Conservation (phyloP, 2,329 filamentous ascomycete species). For the Chalara sp. region DNA sequence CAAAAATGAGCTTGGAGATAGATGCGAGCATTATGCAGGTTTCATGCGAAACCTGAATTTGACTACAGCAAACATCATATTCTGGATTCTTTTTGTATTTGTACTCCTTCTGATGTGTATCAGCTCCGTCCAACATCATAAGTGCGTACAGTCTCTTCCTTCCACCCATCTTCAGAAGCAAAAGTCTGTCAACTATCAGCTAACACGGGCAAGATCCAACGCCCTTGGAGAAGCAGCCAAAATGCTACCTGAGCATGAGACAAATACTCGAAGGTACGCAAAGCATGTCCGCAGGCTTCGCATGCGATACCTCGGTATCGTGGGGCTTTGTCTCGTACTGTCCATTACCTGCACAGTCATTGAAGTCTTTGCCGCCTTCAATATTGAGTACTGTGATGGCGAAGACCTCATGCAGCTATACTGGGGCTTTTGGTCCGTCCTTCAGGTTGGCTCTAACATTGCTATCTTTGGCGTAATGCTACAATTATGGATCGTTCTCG, state of each 20-base stretch:
- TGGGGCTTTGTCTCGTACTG: constrained; percentile 28
- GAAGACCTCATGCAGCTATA: constrained; percentile 44
- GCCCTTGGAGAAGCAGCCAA: background rate
- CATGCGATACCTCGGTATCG: background rate
- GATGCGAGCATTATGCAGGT: constrained; percentile 32
- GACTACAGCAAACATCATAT: constrained; percentile 37
- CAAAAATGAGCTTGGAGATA: background rate
- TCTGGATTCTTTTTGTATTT: constrained; percentile 36
- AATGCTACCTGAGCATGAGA: background rate
- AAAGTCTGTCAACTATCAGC: background rate
- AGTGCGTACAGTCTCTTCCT: background rate
- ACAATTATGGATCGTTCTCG: constrained; percentile 19
- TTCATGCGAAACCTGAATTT: constrained; percentile 35
- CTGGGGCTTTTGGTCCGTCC: constrained; percentile 33
- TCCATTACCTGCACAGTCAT: constrained; percentile 39
- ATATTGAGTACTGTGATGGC: constrained; percentile 45
- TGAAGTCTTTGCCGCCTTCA: constrained; percentile 36
- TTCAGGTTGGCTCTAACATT: constrained; percentile 49
- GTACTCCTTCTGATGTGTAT: constrained; percentile 28
- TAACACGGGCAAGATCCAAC: background rate
- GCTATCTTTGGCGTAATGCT: constrained; percentile 49
- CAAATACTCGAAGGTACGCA: background rate
- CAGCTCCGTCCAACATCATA: background rate
- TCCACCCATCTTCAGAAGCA: no score
- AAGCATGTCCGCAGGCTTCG: background rate